Base-by-base conservation (phyloP, 2,329 filamentous ascomycete species). In the Emmonsiellopsis sp. region DNA sequence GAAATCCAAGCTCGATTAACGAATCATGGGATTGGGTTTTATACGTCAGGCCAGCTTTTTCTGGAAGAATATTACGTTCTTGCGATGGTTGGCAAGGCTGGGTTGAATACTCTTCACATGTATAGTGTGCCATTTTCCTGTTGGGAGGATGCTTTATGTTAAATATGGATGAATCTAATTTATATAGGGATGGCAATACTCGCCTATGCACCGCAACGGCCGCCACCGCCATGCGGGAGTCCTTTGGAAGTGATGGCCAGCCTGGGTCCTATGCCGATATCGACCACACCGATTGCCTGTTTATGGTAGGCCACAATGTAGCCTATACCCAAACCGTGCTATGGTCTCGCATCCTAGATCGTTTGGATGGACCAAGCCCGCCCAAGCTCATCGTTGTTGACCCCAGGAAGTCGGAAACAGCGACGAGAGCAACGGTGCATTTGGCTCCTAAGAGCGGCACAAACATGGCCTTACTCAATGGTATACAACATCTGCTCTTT, bases 11-110 rank as follows among this genome's bases (percentile, higher is more conserved):
- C 62, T 3, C 59, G 64, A 10, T 56, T 71, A 32, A 69, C 67
- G 0, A 65, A 62, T 48, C 69, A 70, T 60, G 66, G 65, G 31
- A 71, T 71, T 50, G 68, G 62, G 3, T 71, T 72, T 54, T 71
- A 71, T 56, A 71, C 69, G 8, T 62, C 60, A 17, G 69, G 69
- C 1, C 68, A 72, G 58, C 55, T 71, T 10, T 68, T 71, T 51
- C 59, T 71, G 8, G 69, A 71, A 53, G 68, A 71, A 53, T 72
- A 71, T 50, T 70, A 71, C 57, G 68, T 66, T 37, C 57, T 71
- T n/a, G 68, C 67, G 1, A 57, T 71, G 46, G 58, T 71, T 9
- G 68, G 69, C 4, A 72, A 72, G 50, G 68, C 65, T 2, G 69
- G 69, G 0, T 55, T 70, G 11, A 62, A 69, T 53, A 71, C 68